These are phyloP conservation scores for Collybia nuda DNA, from an alignment of 768 basidiomycete genomes.

Conservation along the genomic window DNA sequence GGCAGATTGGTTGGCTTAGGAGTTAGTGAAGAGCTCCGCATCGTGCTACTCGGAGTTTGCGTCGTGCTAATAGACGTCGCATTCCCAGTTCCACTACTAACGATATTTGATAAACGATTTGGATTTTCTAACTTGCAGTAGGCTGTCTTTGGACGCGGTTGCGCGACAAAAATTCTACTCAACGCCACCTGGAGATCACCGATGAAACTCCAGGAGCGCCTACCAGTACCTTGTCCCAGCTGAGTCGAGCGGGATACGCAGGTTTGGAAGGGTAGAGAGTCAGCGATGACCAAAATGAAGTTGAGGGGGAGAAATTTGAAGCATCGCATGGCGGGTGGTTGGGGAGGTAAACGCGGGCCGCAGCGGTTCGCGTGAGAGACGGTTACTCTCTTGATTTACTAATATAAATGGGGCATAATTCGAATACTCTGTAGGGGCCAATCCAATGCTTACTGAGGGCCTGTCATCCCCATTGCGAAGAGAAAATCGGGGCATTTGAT, in stretches of 20 bases:
- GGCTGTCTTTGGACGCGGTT: slow-evolving; percentile 19
- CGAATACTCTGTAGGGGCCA: too few species aligned
- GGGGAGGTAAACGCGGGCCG: too few species aligned
- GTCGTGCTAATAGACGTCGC: slow-evolving; percentile 1
- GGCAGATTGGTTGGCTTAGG: too few species aligned
- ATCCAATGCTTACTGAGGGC: too few species aligned
- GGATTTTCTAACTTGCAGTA: slow-evolving; percentile 43
- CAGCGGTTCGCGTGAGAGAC: too few species aligned
- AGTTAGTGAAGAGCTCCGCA: slow-evolving; percentile 15
- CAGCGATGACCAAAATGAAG: slow-evolving; percentile 34
- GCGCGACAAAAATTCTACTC: slow-evolving; percentile 46
- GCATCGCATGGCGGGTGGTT: too few species aligned
- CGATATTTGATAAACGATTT: slow-evolving; percentile 14
- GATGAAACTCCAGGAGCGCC: slow-evolving; percentile 60
- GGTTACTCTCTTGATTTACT: too few species aligned
- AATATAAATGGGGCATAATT: too few species aligned
- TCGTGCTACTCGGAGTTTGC: too few species aligned
- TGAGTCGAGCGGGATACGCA: slow-evolving; percentile 41
- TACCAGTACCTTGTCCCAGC: slow-evolving; percentile 52
- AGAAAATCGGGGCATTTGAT: too few species aligned
- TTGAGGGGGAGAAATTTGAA: slow-evolving; percentile 30
- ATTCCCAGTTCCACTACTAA: slow-evolving; percentile 15
- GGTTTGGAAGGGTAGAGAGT: slow-evolving; percentile 22
- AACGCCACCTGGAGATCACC: slow-evolving; percentile 71
- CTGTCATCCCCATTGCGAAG: too few species aligned